These are phyloP conservation scores for Hypoxylon subgilvum DNA, from an alignment of 495 filamentous ascomycete species.

Conservation along the genomic window DNA sequence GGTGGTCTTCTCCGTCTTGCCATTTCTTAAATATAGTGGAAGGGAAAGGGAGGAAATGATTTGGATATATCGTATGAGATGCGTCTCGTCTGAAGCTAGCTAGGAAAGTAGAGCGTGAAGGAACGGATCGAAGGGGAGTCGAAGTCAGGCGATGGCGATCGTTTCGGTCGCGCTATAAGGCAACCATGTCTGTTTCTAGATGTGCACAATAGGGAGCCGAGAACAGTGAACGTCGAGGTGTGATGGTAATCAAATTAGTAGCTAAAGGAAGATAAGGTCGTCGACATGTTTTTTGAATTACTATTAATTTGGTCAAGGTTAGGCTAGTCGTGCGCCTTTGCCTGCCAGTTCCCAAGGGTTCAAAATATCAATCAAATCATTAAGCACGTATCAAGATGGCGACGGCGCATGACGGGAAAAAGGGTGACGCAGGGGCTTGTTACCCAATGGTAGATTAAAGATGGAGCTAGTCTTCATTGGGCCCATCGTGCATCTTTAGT, in stretches of 20 bases:
- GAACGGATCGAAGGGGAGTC: conserved; percentile 23
- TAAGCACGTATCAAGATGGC: conserved; percentile 8
- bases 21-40: conserved; percentile 52
- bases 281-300: conserved; percentile 10
- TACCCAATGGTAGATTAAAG: too few species aligned
- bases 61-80: not conserved
- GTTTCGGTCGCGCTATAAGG: conserved; percentile 31
- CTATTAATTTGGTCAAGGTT: conserved; percentile 27
- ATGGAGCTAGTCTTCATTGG: too few species aligned
- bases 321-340: conserved; percentile 25
- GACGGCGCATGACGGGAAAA: conserved; percentile 12
- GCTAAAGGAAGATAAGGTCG: not conserved
- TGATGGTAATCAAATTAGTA: not conserved
- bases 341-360: not conserved
- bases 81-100: not conserved
- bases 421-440: conserved; percentile 28
- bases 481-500: too few species aligned
- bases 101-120: conserved; percentile 18
- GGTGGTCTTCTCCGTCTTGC: conserved; percentile 77
- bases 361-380: too few species aligned
- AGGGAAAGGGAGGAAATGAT: not conserved
- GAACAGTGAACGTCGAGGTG: too few species aligned
- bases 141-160: not conserved
- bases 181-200: conserved; percentile 25
- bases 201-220: too few species aligned